Base-by-base conservation (phyloP, 164 flowering plant species). In the Aristolochia fimbriata region DNA sequence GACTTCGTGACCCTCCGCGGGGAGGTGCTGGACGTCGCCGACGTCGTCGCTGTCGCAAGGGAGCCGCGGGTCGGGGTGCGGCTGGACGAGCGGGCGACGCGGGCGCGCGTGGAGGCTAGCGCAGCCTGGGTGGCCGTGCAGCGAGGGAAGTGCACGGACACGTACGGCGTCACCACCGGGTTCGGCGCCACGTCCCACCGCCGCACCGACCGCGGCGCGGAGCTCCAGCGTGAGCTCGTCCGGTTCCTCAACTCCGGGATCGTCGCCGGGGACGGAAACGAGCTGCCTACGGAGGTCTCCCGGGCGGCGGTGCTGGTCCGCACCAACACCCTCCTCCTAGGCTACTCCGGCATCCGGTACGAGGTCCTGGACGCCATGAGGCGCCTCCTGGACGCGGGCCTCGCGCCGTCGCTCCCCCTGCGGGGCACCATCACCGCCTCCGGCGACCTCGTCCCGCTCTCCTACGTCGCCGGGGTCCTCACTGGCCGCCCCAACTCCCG, bases 221-320 rank as follows among this genome's bases (percentile, higher is more conserved):
- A 75, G 11, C 71, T 75, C 20, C 79, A 75, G 60, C 55, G 64
- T 11, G 78, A 75, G 66, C 78, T 75, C 21, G 69, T 75, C 45
- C 66, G 78, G 53, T 76, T 76, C 67, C 62, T 76, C 27, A 76
- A 76, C 50, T 76, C 79, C 43, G 79, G 79, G 8, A 54, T 73
- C 31, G 43, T 76, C 10, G 66, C 66, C 21, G 78, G 72, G 2
- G 22, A 62, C 7, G 58, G 70, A 1, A 74, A 73, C 57, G 73
- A 71, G 43, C 53, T 76, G 12, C 67, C 80, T 1, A 51, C 47
- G 4, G 53, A 62, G 1, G 59, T 67, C 8, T 47, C 77, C 15
- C 64, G 77, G 16, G 79, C 77, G 2, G 74, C 79, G n/a, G 73
- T 76, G 79, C 66, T 73, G 0, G 79, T 76, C 6, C 65, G 78